A percentile compares a stretch with the other conserved stretches of the same genome.
Conservation (phyloP, 139 green algal species). For the Mesostigma viride region DNA sequence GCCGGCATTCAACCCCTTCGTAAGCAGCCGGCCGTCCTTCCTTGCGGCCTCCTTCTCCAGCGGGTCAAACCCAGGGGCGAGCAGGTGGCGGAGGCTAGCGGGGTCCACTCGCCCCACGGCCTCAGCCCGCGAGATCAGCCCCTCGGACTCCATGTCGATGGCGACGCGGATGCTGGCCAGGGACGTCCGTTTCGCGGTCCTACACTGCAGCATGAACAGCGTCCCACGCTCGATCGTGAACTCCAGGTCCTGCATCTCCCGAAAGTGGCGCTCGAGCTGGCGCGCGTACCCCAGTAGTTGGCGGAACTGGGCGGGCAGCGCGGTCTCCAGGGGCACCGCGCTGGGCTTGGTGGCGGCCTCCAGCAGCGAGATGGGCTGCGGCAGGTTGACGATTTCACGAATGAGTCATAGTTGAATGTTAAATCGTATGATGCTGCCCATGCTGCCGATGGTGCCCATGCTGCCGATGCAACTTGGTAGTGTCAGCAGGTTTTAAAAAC, state of each 20-base stretch:
- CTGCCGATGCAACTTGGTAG: too few species aligned
- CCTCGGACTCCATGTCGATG: constrained; percentile 58
- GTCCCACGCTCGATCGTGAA: constrained; percentile 75
- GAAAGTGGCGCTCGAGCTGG: neutral
- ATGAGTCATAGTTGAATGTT: too few species aligned
- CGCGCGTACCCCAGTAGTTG: neutral
- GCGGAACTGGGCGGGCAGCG: neutral
- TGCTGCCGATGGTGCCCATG: too few species aligned
- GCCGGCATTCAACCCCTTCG: constrained; percentile 56
- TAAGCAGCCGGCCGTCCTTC: constrained; percentile 49
- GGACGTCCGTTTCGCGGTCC: constrained; percentile 77
- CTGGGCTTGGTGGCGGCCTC: neutral
- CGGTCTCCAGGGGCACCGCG: neutral
- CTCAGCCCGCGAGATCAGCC: constrained; percentile 33
- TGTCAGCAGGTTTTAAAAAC: too few species aligned
- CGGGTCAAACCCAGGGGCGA: too few species aligned
- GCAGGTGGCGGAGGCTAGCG: constrained; percentile 74
- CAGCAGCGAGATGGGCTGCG: too few species aligned
- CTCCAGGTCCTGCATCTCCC: constrained; percentile 82
- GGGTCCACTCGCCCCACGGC: constrained; percentile 73
- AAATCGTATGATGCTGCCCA: too few species aligned
- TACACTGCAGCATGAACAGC: constrained; percentile 80
- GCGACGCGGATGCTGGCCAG: constrained; percentile 62
- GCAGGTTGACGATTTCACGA: too few species aligned
- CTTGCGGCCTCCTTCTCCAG: constrained; percentile 48